A percentile compares a stretch with the other conserved stretches of the same genome.
Evolutionary conservation across 345 rosid species (phyloP).

Genomic region (Brassica juncea): DNA sequence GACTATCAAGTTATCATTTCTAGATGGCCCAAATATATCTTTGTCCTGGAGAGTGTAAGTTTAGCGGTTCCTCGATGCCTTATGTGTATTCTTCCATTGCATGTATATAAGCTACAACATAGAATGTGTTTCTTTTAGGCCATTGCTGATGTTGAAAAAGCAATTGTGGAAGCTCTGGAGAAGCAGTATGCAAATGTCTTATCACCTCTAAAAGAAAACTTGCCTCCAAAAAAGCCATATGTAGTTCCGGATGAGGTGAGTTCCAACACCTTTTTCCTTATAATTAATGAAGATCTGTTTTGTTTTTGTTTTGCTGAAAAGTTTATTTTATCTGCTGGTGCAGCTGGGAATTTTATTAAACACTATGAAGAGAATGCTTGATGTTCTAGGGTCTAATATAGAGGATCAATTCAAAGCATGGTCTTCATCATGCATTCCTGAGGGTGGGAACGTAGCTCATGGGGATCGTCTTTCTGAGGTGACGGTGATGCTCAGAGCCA

Average conservation of each 20-base stretch:
- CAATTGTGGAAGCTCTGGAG: conserved; percentile 88
- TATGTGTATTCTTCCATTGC: background rate
- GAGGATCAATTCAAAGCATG: conserved; percentile 82
- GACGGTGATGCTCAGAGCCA: conserved; percentile 90
- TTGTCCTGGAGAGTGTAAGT: conserved; percentile 88
- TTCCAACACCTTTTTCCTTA: background rate
- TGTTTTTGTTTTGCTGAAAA: background rate
- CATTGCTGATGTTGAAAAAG: conserved; percentile 92
- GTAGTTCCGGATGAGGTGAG: conserved; percentile 86
- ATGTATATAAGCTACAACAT: conserved; percentile 3
- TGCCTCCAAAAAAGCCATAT: conserved; percentile 84
- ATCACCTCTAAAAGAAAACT: conserved; percentile 85
- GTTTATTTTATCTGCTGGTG: conserved; percentile 21
- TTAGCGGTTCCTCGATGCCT: conserved; percentile 4
- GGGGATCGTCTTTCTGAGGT: conserved; percentile 94
- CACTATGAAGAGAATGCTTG: conserved; percentile 97
- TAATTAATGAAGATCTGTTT: background rate
- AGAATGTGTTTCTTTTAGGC: conserved; percentile 54
- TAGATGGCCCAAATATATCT: conserved; percentile 94
- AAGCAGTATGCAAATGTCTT: conserved; percentile 90
- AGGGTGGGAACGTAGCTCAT: conserved; percentile 71
- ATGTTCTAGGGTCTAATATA: conserved; percentile 70
- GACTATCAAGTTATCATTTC: conserved; percentile 88
- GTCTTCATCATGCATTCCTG: conserved; percentile 93
- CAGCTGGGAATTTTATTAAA: conserved; percentile 89